Conservation (phyloP, 768 basidiomycete genomes). For the Termitomyces sp. region DNA sequence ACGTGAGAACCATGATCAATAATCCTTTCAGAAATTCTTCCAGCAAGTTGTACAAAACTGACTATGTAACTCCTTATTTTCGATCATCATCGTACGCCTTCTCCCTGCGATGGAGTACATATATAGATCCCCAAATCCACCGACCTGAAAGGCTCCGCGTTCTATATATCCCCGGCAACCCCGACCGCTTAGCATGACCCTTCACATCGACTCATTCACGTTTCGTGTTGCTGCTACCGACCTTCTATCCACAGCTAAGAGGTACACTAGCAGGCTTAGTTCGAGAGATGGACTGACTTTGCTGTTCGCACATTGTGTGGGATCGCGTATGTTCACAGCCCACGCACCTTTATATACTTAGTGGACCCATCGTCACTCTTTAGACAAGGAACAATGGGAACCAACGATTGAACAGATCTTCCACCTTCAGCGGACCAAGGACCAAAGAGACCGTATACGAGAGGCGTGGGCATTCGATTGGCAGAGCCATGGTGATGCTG, state of each 20-base stretch:
- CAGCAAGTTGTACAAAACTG: neutral
- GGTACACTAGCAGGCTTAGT: constrained; percentile 7
- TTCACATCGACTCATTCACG: constrained; percentile 4
- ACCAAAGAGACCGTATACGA: constrained; percentile 23
- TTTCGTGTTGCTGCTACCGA: constrained; percentile 4
- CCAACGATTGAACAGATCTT: constrained; percentile 28
- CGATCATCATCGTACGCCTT: constrained; percentile 3
- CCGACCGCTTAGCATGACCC: neutral
- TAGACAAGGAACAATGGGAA: constrained; percentile 40
- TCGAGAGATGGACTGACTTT: constrained; percentile 11
- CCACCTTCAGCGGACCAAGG: constrained; percentile 16
- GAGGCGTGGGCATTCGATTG: constrained; percentile 40
- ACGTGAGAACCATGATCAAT: neutral
- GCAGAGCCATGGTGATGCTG: constrained; percentile 36
- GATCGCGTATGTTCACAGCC: constrained; percentile 11
- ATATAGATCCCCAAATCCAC: neutral
- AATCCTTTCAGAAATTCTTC: neutral
- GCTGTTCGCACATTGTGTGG: constrained; percentile 14
- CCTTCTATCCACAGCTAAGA: constrained; percentile 12
- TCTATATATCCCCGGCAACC: neutral
- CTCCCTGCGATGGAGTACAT: neutral
- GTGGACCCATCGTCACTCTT: neutral
- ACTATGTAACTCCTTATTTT: neutral
- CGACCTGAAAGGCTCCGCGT: neutral
- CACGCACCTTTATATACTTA: neutral